Percentiles rank a stretch among this genome's conserved stretches.
Conservation (phyloP, 139 green algal species). For the Pleodorina starrii region DNA sequence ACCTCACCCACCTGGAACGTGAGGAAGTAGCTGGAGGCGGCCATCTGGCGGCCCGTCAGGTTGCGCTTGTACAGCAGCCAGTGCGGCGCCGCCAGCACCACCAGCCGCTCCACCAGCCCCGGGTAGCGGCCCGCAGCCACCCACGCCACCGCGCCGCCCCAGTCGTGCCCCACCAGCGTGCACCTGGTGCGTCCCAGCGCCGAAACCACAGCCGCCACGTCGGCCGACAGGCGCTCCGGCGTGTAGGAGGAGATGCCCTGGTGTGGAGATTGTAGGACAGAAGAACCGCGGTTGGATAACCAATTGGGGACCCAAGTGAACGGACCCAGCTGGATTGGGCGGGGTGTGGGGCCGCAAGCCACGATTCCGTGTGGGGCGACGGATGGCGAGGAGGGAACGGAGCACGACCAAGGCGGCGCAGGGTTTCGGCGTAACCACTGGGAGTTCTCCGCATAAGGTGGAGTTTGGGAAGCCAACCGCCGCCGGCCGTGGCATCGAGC, state of each 20-base stretch:
- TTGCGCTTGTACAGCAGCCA: slow-evolving; percentile 50
- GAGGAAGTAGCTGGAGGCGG: slow-evolving; percentile 69
- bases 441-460: too few species aligned
- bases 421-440: too few species aligned
- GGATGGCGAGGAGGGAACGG: too few species aligned
- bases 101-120: slow-evolving; percentile 46
- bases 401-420: too few species aligned
- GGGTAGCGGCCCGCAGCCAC: slow-evolving; percentile 57
- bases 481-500: too few species aligned
- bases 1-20: slow-evolving; percentile 53
- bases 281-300: too few species aligned
- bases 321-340: too few species aligned
- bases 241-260: slow-evolving; percentile 65
- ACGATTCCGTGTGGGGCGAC: too few species aligned
- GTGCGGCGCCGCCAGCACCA: slow-evolving; percentile 55
- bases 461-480: too few species aligned
- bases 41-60: slow-evolving; percentile 36
- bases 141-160: slow-evolving; percentile 69
- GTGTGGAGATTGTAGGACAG: neutral
- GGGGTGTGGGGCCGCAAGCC: too few species aligned
- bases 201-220: slow-evolving; percentile 60
- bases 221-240: slow-evolving; percentile 58
- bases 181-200: slow-evolving; percentile 68
- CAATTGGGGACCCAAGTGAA: too few species aligned
- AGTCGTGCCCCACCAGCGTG: slow-evolving; percentile 81